Evolutionary conservation across 306 rosid species (phyloP).

Genomic region (Ormosia emarginata): DNA sequence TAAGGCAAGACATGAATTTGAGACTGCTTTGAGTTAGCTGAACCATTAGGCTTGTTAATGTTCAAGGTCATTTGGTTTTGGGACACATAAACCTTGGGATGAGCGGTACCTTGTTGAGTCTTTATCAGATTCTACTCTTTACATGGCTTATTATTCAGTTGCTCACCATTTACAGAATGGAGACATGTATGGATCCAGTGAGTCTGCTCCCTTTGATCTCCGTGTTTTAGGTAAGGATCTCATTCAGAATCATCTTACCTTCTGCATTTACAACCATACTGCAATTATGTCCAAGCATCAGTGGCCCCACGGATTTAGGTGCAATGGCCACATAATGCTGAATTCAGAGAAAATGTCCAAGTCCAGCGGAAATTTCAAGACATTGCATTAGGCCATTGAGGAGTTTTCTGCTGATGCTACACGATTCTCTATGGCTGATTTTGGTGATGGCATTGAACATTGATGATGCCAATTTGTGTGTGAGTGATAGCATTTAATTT

Average conservation of each 20-base stretch:
- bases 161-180: constrained; percentile 71
- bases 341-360: constrained; percentile 93
- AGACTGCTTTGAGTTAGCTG: constrained; percentile 83
- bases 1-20: constrained; percentile 83
- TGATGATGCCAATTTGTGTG: constrained; percentile 95
- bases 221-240: constrained; percentile 97
- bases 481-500: no score
- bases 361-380: constrained; percentile 91
- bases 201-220: constrained; percentile 77
- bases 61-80: constrained; percentile 93
- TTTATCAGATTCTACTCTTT: constrained; percentile 85
- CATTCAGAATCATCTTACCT: constrained; percentile 87
- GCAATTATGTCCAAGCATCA: constrained; percentile 67
- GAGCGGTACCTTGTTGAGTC: constrained; percentile 84
- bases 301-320: constrained; percentile 95
- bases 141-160: constrained; percentile 92
- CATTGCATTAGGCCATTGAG: constrained; percentile 77
- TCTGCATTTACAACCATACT: constrained; percentile 78
- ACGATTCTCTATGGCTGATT: constrained; percentile 89
- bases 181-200: constrained; percentile 62
- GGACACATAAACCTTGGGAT: constrained; percentile 95
- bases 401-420: constrained; percentile 95
- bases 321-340: constrained; percentile 90
- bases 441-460: constrained; percentile 95
- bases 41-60: constrained; percentile 99